Evolutionary conservation across 2,329 filamentous ascomycete species (phyloP).

Genomic region (Lasiodiplodia citricola): DNA sequence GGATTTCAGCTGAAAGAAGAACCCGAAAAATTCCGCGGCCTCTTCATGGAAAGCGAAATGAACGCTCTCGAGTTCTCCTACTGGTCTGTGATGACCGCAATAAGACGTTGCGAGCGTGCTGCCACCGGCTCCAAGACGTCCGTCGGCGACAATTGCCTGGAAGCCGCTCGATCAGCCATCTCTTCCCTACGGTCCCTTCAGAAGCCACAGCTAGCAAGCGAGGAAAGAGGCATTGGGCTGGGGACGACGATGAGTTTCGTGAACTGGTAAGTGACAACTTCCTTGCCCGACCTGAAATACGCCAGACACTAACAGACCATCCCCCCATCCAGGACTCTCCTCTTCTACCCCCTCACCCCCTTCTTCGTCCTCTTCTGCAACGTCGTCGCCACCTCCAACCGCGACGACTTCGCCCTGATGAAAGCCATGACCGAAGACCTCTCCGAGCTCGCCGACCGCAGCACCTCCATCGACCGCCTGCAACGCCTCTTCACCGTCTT

Average conservation of each 20-base stretch:
- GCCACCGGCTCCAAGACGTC: conserved; percentile 34
- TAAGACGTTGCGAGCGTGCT: conserved; percentile 37
- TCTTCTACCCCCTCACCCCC: conserved; percentile 42
- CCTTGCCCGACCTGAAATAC: too few species aligned
- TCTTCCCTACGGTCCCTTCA: conserved; percentile 35
- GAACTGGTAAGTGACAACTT: background rate
- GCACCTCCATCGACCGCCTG: conserved; percentile 39
- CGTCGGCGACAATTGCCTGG: conserved; percentile 39
- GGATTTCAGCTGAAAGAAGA: conserved; percentile 27
- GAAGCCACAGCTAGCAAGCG: conserved; percentile 28
- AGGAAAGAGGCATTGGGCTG: background rate
- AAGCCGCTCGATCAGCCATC: conserved; percentile 39
- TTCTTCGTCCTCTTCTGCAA: conserved; percentile 46
- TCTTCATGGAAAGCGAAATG: conserved; percentile 35
- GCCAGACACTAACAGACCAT: too few species aligned
- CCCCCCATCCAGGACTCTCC: conserved; percentile 35
- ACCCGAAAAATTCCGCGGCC: conserved; percentile 15
- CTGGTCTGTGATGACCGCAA: conserved; percentile 39
- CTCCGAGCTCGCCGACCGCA: conserved; percentile 36
- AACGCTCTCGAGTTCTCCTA: conserved; percentile 38
- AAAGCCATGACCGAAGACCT: conserved; percentile 38
- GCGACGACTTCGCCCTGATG: conserved; percentile 38
- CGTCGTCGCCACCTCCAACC: conserved; percentile 41
- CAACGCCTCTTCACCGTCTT: conserved; percentile 38
- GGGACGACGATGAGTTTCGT: conserved; percentile 9